These are phyloP conservation scores for Collybiopsis luxurians DNA, from an alignment of 768 basidiomycete species.

Conservation along the genomic window DNA sequence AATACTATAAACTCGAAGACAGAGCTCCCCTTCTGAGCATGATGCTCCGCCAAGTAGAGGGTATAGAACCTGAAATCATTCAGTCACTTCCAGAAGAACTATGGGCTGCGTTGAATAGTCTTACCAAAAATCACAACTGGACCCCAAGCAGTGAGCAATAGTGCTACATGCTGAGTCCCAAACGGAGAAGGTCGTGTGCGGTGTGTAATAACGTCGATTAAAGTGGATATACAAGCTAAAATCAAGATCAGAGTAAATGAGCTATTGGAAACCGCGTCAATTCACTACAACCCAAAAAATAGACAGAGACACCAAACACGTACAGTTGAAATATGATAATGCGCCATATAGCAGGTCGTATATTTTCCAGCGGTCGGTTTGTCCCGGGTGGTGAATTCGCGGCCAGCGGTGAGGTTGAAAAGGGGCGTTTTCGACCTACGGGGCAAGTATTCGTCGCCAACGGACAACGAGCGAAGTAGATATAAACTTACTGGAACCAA, in stretches of 20 bases:
- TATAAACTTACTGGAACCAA: neutral
- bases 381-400: neutral
- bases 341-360: conserved; percentile 34
- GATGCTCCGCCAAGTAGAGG: neutral
- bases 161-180: conserved; percentile 63
- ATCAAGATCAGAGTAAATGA: conserved; percentile 44
- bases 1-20: neutral
- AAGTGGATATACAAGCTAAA: conserved; percentile 46
- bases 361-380: neutral
- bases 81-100: neutral
- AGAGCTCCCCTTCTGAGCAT: neutral
- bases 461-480: neutral
- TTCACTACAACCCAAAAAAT: neutral
- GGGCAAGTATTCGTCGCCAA: neutral
- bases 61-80: neutral
- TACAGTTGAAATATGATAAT: conserved; percentile 58
- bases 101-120: neutral
- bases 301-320: too few relatives aligned
- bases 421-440: neutral
- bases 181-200: conserved; percentile 45
- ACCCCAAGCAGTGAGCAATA: conserved; percentile 59
- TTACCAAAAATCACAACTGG: conserved; percentile 34
- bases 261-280: conserved; percentile 23
- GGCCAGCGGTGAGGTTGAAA: neutral
- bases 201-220: conserved; percentile 45